Conservation (phyloP, 768 basidiomycete species). For the Lentinula aciculospora region DNA sequence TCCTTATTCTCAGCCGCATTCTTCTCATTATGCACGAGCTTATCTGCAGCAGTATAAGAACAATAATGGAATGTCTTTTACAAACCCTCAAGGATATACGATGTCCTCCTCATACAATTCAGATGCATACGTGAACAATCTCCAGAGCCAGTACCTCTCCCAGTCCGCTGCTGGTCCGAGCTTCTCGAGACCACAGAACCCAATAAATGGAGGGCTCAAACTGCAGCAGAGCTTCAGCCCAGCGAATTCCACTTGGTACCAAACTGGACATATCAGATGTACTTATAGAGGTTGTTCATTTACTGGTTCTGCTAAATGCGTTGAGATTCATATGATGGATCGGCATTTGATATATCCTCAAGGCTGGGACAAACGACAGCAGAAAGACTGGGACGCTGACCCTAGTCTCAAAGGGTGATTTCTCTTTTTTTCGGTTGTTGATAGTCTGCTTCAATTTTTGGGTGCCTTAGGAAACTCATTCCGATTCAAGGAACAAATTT, state of each 20-base stretch:
- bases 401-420: constrained; percentile 72
- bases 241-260: constrained; percentile 43
- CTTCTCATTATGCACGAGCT: constrained; percentile 53
- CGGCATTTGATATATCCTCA: constrained; percentile 80
- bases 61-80: constrained; percentile 15
- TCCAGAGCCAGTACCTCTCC: background rate
- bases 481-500: constrained; percentile 78
- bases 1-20: constrained; percentile 19
- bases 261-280: constrained; percentile 56
- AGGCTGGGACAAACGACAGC: constrained; percentile 56
- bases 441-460: background rate
- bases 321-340: constrained; percentile 85
- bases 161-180: background rate
- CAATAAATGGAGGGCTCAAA: background rate
- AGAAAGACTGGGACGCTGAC: constrained; percentile 77
- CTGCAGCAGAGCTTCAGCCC: background rate
- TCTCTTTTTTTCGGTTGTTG: background rate
- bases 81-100: constrained; percentile 29
- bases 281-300: constrained; percentile 62
- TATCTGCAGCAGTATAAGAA: constrained; percentile 35
- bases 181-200: background rate
- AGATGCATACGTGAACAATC: background rate
- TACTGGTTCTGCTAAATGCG: constrained; percentile 59
- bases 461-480: constrained; percentile 50
- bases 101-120: constrained; percentile 32